These are phyloP conservation scores for Daldinia eschscholtzii DNA, from an alignment of 2,329 filamentous ascomycete species.

Conservation along the genomic window DNA sequence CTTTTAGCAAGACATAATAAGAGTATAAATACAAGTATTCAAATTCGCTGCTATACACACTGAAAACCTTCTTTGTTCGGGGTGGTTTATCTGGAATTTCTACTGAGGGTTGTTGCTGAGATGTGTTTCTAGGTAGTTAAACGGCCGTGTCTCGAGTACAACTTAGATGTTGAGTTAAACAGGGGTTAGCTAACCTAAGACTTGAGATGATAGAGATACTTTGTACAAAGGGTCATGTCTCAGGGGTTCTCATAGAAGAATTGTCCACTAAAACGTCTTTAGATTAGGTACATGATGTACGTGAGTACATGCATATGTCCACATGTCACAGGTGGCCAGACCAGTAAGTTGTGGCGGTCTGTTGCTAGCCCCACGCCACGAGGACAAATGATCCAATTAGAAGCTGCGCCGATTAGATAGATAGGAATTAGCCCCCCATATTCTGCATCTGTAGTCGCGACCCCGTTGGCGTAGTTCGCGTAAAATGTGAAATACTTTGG, in stretches of 20 bases:
- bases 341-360: constrained; percentile 29
- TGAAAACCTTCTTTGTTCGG: too few species aligned
- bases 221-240: not conserved
- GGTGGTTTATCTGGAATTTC: too few species aligned
- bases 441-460: constrained; percentile 42
- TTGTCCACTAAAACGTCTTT: constrained; percentile 11
- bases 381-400: constrained; percentile 19
- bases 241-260: not conserved
- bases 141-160: not conserved
- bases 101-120: too few species aligned
- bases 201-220: not conserved
- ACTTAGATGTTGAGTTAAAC: too few species aligned
- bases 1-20: too few species aligned
- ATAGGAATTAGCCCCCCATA: constrained; percentile 24
- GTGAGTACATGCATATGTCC: too few species aligned
- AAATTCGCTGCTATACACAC: too few species aligned
- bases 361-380: constrained; percentile 21
- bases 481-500: constrained; percentile 33
- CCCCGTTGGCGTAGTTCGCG: constrained; percentile 44
- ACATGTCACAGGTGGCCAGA: not conserved
- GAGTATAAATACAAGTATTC: too few species aligned
- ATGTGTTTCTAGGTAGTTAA: not conserved
- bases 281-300: constrained; percentile 12
- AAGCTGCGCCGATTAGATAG: constrained; percentile 24
- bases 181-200: too few species aligned